A percentile compares a stretch with the other conserved stretches of the same genome.
phyloP scores from a whole-genome alignment of 441 rosid species.

The Melastoma candidum region DNA sequence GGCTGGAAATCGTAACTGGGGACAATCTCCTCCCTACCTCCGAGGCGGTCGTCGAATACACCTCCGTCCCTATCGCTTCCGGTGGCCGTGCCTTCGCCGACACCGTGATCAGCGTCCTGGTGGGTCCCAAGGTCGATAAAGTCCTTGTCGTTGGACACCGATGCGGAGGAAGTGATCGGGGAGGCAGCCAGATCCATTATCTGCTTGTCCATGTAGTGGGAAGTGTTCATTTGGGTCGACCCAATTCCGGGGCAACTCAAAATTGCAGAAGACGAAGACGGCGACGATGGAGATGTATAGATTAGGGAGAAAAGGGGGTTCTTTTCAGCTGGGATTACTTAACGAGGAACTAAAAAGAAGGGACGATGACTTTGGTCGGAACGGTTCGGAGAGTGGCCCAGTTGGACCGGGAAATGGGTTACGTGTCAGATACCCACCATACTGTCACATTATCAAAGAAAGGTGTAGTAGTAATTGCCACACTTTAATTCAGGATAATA shows the following conservation, averaged over 20 bases:
- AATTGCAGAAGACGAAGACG: not conserved
- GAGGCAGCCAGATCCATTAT: constrained; percentile 60
- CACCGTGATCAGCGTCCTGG: constrained; percentile 14
- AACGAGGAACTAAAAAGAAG: too few relatives aligned
- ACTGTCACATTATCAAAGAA: not conserved
- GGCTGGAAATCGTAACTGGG: constrained; percentile 89
- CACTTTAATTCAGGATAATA: too few relatives aligned
- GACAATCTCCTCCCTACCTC: constrained; percentile 49
- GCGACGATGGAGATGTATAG: too few relatives aligned
- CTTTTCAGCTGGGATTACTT: too few relatives aligned
- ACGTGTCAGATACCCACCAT: too few relatives aligned
- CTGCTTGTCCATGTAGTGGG: constrained; percentile 72
- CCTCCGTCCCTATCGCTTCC: constrained; percentile 13
- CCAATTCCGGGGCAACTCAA: not conserved
- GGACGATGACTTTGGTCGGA: too few relatives aligned
- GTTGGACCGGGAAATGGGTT: too few relatives aligned
- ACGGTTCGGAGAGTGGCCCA: too few relatives aligned
- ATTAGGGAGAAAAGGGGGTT: too few relatives aligned
- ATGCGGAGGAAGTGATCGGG: constrained; percentile 3
- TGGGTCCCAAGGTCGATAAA: constrained; percentile 49
- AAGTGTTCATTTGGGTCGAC: constrained; percentile 36
- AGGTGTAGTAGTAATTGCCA: too few relatives aligned
- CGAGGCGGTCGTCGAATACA: constrained; percentile 14
- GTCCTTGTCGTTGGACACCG: constrained; percentile 17
- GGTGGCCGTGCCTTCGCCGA: not conserved